These are phyloP conservation scores for Calonectria pteridis DNA, from an alignment of 2,329 filamentous ascomycete species.

Conservation along the genomic window DNA sequence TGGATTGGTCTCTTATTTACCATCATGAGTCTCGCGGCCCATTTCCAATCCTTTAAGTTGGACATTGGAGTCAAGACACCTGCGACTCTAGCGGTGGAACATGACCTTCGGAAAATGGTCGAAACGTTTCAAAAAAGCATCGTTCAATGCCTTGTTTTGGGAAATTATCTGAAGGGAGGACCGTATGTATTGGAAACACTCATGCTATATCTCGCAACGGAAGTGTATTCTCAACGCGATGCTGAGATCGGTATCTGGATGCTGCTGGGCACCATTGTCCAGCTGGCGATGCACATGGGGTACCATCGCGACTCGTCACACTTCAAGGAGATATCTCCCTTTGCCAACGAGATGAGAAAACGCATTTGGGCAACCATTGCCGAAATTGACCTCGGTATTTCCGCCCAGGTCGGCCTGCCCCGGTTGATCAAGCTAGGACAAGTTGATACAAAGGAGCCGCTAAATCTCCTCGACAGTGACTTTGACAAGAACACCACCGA, in stretches of 20 bases:
- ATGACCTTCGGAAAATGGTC: not conserved
- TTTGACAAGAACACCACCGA: slow-evolving; percentile 50
- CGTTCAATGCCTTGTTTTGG: slow-evolving; percentile 52
- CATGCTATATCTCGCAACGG: slow-evolving; percentile 50
- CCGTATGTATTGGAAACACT: slow-evolving; percentile 56
- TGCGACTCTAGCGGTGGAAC: not conserved
- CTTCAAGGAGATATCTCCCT: slow-evolving; percentile 54
- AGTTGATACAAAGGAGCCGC: slow-evolving; percentile 35
- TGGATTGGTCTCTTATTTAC: slow-evolving; percentile 62
- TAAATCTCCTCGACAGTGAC: slow-evolving; percentile 59
- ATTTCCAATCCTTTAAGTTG: slow-evolving; percentile 18
- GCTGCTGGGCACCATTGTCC: slow-evolving; percentile 49
- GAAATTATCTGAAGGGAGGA: slow-evolving; percentile 57
- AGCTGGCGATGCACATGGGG: slow-evolving; percentile 54
- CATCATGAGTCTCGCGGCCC: slow-evolving; percentile 57
- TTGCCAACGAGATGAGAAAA: slow-evolving; percentile 60
- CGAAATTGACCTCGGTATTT: slow-evolving; percentile 57
- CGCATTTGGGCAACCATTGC: slow-evolving; percentile 56
- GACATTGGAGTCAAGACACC: not conserved
- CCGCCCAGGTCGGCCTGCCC: slow-evolving; percentile 60
- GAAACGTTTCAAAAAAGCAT: not conserved
- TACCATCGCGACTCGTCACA: slow-evolving; percentile 60
- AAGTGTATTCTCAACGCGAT: slow-evolving; percentile 47
- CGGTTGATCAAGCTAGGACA: slow-evolving; percentile 51
- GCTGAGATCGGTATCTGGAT: slow-evolving; percentile 51